These are phyloP conservation scores for Fusarium nelsonii DNA, from an alignment of 2,329 filamentous ascomycete genomes.

Conservation along the genomic window DNA sequence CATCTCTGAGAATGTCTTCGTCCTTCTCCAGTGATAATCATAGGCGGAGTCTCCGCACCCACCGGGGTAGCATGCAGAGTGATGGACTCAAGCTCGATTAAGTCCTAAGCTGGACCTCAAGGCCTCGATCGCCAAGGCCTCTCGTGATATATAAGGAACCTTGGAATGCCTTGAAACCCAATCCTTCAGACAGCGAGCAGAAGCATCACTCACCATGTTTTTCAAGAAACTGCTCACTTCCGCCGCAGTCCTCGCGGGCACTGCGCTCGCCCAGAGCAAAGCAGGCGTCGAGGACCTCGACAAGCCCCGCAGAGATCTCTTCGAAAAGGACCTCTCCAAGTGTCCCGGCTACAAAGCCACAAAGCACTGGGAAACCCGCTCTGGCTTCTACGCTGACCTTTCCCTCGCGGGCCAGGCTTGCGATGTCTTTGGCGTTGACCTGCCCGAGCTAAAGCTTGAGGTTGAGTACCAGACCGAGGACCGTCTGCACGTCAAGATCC, in stretches of 20 bases:
- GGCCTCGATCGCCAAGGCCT: not conserved
- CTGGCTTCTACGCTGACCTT: slow-evolving; percentile 76
- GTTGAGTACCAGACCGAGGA: slow-evolving; percentile 64
- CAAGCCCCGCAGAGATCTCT: slow-evolving; percentile 37
- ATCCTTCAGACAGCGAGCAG: slow-evolving; percentile 8
- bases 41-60: slow-evolving; percentile 34
- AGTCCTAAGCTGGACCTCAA: not conserved
- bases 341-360: slow-evolving; percentile 78
- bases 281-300: slow-evolving; percentile 34
- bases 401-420: slow-evolving; percentile 77
- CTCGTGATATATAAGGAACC: slow-evolving; percentile 30
- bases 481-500: slow-evolving; percentile 77
- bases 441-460: slow-evolving; percentile 73
- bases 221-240: slow-evolving; percentile 36
- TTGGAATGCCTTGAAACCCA: not conserved
- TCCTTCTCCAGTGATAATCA: not conserved
- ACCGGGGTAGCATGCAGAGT: slow-evolving; percentile 9
- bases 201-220: slow-evolving; percentile 23
- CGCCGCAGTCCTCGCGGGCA: slow-evolving; percentile 26
- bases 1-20: not conserved
- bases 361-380: slow-evolving; percentile 65
- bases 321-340: slow-evolving; percentile 39
- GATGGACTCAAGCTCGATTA: not conserved
- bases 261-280: slow-evolving; percentile 39
- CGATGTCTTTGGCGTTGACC: slow-evolving; percentile 82